Evolutionary conservation across 2,329 filamentous ascomycete species (phyloP).

Genomic region (Escovopsis weberi): DNA sequence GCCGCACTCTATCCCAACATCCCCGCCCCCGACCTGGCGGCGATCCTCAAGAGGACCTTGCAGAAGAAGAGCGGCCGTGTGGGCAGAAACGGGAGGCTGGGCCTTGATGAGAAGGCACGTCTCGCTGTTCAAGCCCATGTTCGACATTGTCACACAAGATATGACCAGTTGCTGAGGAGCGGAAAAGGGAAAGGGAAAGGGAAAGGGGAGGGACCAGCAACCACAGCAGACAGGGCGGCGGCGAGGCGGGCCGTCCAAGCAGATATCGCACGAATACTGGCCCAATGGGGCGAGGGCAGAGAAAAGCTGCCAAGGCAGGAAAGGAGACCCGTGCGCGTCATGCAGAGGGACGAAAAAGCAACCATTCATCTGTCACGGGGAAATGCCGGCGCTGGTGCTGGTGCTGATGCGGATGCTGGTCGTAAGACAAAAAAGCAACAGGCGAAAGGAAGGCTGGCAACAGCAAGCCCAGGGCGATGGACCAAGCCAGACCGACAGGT

Average conservation of each 20-base stretch:
- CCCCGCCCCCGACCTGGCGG: slow-evolving; percentile 18
- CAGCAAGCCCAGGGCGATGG: background rate
- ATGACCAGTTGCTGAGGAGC: slow-evolving; percentile 22
- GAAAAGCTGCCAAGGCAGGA: background rate
- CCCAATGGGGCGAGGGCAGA: slow-evolving; percentile 2
- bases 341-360: background rate
- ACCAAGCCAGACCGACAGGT: background rate
- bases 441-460: background rate
- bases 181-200: no score
- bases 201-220: no score
- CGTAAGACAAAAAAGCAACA: background rate
- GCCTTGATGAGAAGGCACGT: slow-evolving; percentile 23
- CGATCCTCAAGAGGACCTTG: slow-evolving; percentile 26
- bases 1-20: slow-evolving; percentile 24
- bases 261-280: slow-evolving; percentile 4
- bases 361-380: no score
- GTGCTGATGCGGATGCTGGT: background rate
- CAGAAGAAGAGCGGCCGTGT: slow-evolving; percentile 32
- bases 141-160: slow-evolving; percentile 31
- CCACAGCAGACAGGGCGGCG: background rate
- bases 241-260: slow-evolving; percentile 5
- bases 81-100: slow-evolving; percentile 26
- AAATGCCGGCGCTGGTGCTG: no score
- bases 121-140: slow-evolving; percentile 35
- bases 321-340: background rate